Evolutionary conservation across 768 basidiomycete genomes (phyloP).

Genomic region (Phylloporus scabripes): DNA sequence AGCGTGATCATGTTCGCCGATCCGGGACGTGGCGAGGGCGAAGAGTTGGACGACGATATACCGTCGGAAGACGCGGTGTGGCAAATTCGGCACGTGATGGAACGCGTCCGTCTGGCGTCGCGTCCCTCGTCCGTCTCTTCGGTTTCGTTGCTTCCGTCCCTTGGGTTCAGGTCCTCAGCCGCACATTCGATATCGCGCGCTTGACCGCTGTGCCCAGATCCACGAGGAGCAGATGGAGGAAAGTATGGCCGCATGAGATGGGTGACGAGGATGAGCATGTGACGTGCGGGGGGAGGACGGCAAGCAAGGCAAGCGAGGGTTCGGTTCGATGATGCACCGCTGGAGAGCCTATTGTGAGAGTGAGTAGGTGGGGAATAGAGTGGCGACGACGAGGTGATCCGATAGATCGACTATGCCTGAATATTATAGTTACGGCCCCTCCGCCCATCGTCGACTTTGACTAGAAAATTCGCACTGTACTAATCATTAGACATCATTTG

Average conservation of each 20-base stretch:
- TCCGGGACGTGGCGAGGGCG: background rate
- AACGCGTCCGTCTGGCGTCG: background rate
- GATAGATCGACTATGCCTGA: too few species aligned
- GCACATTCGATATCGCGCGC: conserved; percentile 13
- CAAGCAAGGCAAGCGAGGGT: too few species aligned
- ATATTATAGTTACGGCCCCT: too few species aligned
- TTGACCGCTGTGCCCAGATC: conserved; percentile 20
- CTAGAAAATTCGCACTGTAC: too few species aligned
- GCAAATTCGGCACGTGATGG: background rate
- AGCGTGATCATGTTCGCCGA: background rate
- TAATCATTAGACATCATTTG: too few species aligned
- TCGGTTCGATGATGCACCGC: too few species aligned
- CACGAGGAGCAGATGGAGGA: conserved; percentile 18
- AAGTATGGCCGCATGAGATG: background rate
- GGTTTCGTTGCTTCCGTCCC: conserved; percentile 23
- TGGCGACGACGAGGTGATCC: too few species aligned
- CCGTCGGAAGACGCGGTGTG: background rate
- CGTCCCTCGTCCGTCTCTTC: conserved; percentile 17
- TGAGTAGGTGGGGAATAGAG: too few species aligned
- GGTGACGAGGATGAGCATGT: too few species aligned
- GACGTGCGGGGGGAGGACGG: too few species aligned
- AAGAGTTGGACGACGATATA: background rate
- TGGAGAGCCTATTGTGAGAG: too few species aligned
- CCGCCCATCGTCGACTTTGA: too few species aligned
- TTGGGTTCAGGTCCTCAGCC: conserved; percentile 22